Percentiles rank a stretch among this genome's conserved stretches.
Evolutionary conservation across 1,284 basidiomycete genomes (phyloP).

Genomic region (Paramarasmius palmivorus): DNA sequence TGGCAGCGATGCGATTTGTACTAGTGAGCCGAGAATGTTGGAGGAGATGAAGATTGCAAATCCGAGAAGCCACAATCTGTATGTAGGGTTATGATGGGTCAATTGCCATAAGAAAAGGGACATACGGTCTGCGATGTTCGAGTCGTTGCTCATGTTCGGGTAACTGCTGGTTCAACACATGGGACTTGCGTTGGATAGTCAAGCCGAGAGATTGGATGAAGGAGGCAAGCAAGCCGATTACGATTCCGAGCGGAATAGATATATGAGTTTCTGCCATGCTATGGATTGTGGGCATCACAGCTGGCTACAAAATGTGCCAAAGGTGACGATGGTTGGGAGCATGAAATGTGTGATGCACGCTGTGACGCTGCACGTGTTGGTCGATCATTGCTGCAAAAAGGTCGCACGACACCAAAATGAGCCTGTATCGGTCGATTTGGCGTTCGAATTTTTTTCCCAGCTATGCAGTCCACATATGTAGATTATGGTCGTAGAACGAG

Average conservation of each 20-base stretch:
- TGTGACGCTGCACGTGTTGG: too few relatives aligned
- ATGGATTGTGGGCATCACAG: background rate
- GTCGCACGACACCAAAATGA: too few relatives aligned
- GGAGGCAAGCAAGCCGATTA: conserved; percentile 82
- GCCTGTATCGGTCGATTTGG: too few relatives aligned
- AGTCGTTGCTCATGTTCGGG: conserved; percentile 64
- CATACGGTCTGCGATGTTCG: conserved; percentile 80
- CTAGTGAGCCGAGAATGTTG: conserved; percentile 90
- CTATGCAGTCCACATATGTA: conserved; percentile 84
- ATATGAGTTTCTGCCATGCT: conserved; percentile 24
- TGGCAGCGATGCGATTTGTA: conserved; percentile 93
- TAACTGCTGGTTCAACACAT: conserved; percentile 81
- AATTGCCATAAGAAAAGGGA: conserved; percentile 20
- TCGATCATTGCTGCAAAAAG: too few relatives aligned
- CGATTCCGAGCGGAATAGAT: conserved; percentile 47
- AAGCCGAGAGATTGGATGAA: conserved; percentile 91
- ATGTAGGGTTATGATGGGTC: conserved; percentile 12
- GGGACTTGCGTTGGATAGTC: conserved; percentile 94
- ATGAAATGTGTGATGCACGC: too few relatives aligned
- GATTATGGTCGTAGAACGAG: conserved; percentile 92
- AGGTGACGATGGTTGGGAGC: too few relatives aligned
- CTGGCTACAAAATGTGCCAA: background rate
- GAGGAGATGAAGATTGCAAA: conserved; percentile 86
- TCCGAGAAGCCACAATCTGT: conserved; percentile 81
- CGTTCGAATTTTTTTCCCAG: too few relatives aligned